Evolutionary conservation across 2,329 filamentous ascomycete genomes (phyloP).

Genomic region (Colletotrichum costaricense): DNA sequence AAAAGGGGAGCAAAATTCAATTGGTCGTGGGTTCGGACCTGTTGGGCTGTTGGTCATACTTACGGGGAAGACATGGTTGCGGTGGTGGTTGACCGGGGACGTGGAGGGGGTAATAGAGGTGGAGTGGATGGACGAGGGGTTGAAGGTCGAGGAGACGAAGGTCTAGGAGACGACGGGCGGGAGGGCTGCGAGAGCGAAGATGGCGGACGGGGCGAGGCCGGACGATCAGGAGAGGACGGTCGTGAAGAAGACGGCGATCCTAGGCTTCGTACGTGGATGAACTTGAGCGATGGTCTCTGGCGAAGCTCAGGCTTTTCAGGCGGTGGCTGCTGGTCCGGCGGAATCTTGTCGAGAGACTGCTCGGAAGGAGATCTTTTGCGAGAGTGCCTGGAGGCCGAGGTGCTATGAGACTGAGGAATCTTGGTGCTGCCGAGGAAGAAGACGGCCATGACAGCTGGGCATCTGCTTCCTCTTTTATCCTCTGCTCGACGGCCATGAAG

Average conservation of each 20-base stretch:
- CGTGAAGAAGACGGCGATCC: constrained; percentile 41
- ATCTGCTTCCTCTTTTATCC: constrained; percentile 15
- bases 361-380: neutral
- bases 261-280: constrained; percentile 62
- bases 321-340: neutral
- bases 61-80: constrained; percentile 50
- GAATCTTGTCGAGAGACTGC: neutral
- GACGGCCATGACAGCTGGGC: neutral
- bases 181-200: neutral
- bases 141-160: neutral
- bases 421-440: constrained; percentile 5
- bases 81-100: constrained; percentile 41
- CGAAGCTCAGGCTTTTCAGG: constrained; percentile 44
- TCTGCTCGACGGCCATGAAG: neutral
- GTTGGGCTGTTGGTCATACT: constrained; percentile 45
- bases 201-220: neutral
- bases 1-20: constrained; percentile 4
- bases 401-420: neutral
- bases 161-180: neutral
- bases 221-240: neutral
- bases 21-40: constrained; percentile 38
- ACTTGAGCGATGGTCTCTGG: constrained; percentile 55
- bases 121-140: neutral
- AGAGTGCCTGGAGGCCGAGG: neutral
- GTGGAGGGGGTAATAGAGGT: neutral